phyloP scores from a whole-genome alignment of 768 basidiomycete genomes.

The Termitomyces sp. region DNA sequence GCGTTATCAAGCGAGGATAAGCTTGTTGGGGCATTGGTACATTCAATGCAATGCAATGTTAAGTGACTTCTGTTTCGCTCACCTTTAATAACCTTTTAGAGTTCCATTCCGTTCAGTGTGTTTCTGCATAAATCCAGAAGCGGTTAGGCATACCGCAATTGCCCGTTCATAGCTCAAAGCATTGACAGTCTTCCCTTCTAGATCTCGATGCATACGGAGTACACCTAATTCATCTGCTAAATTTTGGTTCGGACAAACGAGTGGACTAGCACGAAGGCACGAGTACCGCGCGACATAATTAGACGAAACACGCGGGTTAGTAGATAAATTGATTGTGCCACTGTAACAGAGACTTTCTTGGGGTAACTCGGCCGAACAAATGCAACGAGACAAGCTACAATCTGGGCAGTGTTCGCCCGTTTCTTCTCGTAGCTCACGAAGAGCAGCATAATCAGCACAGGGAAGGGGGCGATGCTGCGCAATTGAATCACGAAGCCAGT shows the following conservation, averaged over 20 bases:
- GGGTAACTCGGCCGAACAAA: not conserved
- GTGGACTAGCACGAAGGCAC: constrained; percentile 57
- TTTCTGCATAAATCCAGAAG: constrained; percentile 12
- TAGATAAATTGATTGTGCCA: not conserved
- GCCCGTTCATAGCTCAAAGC: constrained; percentile 69
- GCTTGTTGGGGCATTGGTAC: constrained; percentile 24
- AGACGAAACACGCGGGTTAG: constrained; percentile 11
- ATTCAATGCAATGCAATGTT: not conserved
- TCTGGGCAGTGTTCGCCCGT: constrained; percentile 41
- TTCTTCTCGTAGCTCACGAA: constrained; percentile 43
- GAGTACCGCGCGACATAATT: constrained; percentile 44
- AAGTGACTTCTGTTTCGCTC: not conserved
- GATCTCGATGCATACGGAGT: constrained; percentile 48
- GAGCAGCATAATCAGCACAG: constrained; percentile 50
- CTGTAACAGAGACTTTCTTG: not conserved
- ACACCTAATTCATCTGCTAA: constrained; percentile 54
- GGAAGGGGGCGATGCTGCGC: constrained; percentile 36
- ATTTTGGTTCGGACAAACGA: constrained; percentile 63
- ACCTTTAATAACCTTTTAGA: constrained; percentile 41
- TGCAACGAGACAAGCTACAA: constrained; percentile 13
- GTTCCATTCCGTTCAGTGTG: not conserved
- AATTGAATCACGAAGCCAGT: constrained; percentile 64
- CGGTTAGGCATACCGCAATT: constrained; percentile 46
- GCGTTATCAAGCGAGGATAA: constrained; percentile 40
- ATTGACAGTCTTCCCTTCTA: constrained; percentile 65